A percentile compares a stretch with the other conserved stretches of the same genome.
These are phyloP conservation scores for Phaeotremella skinneri DNA, from an alignment of 768 basidiomycete genomes.

Conservation along the genomic window DNA sequence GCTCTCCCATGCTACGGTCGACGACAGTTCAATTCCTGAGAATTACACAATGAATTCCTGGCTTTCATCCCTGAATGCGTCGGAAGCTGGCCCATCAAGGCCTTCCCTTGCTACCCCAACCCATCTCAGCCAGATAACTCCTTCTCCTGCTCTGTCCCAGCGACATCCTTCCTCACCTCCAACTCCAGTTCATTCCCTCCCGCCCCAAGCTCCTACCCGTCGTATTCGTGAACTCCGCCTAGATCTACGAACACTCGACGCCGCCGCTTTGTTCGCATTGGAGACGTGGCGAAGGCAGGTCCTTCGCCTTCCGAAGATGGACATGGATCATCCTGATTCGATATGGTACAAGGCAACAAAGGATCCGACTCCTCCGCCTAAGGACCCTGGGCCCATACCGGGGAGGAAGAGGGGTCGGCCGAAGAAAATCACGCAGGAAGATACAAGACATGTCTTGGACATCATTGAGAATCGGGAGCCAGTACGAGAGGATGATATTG, in stretches of 20 bases:
- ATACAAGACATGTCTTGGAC: neutral
- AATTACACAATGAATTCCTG: no score
- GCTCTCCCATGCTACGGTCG: neutral
- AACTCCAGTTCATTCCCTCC: slow-evolving; percentile 17
- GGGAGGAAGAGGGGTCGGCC: slow-evolving; percentile 1
- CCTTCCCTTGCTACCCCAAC: neutral
- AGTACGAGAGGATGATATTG: neutral
- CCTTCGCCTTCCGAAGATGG: slow-evolving; percentile 25
- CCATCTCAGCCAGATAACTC: neutral
- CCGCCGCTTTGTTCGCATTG: slow-evolving; percentile 36
- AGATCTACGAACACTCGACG: slow-evolving; percentile 36
- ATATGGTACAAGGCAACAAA: slow-evolving; percentile 34
- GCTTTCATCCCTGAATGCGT: neutral
- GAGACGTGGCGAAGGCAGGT: slow-evolving; percentile 37
- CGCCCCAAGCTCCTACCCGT: slow-evolving; percentile 29
- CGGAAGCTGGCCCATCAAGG: neutral
- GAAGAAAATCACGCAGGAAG: neutral
- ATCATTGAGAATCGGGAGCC: neutral
- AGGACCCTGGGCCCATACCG: neutral
- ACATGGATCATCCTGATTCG: slow-evolving; percentile 34
- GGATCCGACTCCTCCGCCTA: slow-evolving; percentile 17
- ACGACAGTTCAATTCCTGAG: no score
- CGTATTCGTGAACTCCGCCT: slow-evolving; percentile 36
- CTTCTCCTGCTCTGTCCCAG: neutral
- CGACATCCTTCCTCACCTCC: slow-evolving; percentile 6